Conservation (phyloP, 495 filamentous ascomycete species). For the Achaetomiella virescens region DNA sequence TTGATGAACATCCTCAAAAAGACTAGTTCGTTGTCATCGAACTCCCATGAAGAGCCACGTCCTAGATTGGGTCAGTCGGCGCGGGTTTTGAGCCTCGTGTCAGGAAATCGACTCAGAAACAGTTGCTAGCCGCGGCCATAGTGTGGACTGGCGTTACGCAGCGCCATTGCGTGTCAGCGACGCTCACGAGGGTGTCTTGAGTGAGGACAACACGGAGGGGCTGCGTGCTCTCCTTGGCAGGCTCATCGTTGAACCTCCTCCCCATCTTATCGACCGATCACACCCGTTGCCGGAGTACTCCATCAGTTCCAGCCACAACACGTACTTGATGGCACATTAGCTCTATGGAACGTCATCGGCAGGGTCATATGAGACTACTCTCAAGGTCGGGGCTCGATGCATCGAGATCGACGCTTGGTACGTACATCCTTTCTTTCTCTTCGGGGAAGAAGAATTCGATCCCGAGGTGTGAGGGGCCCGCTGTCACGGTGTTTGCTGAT, state of each 20-base stretch:
- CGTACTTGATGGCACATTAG: slow-evolving; percentile 51
- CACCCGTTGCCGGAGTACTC: slow-evolving; percentile 50
- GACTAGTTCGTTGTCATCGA: slow-evolving; percentile 47
- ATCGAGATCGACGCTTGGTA: slow-evolving; percentile 53
- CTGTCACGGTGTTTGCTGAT: no score
- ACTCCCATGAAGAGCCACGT: slow-evolving; percentile 51
- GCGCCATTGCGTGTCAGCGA: slow-evolving; percentile 41
- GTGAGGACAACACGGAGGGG: slow-evolving; percentile 29
- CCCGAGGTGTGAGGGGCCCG: not conserved
- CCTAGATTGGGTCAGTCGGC: slow-evolving; percentile 44
- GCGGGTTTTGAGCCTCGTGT: slow-evolving; percentile 41
- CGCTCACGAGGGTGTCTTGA: slow-evolving; percentile 35
- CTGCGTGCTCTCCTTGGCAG: slow-evolving; percentile 34
- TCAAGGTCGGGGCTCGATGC: slow-evolving; percentile 45
- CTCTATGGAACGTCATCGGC: slow-evolving; percentile 43
- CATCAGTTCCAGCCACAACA: slow-evolving; percentile 77
- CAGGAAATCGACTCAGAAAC: not conserved
- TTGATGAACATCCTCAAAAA: slow-evolving; percentile 51
- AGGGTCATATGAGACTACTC: slow-evolving; percentile 42
- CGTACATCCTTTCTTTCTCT: not conserved
- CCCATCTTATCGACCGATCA: slow-evolving; percentile 35
- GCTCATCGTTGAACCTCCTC: slow-evolving; percentile 41
- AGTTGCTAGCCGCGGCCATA: no score
- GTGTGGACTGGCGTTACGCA: slow-evolving; percentile 36
- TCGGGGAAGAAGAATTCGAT: not conserved